A percentile compares a stretch with the other conserved stretches of the same genome.
Evolutionary conservation across 345 rosid species (phyloP).

Genomic region (Eucalyptus viminalis): DNA sequence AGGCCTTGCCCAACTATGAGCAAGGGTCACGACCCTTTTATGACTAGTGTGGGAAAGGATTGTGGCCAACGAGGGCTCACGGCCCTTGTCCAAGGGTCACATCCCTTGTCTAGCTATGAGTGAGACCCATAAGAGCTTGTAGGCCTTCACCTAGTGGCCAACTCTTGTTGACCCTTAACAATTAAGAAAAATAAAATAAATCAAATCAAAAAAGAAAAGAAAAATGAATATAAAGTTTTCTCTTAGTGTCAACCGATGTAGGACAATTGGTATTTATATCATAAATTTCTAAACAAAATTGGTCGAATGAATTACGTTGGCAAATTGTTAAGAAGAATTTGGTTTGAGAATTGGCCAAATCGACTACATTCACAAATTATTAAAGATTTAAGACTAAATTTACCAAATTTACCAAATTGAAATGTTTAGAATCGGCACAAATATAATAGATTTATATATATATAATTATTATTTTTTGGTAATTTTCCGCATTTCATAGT

Average conservation of each 20-base stretch:
- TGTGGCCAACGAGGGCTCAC: not conserved
- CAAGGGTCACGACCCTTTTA: not conserved
- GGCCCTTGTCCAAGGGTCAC: not conserved
- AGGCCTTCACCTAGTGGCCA: not conserved
- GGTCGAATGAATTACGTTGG: accelerated
- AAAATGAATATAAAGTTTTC: not conserved
- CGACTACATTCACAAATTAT: not conserved
- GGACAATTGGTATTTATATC: accelerated
- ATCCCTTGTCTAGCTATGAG: not conserved
- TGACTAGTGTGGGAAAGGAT: not conserved
- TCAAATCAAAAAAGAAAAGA: not conserved
- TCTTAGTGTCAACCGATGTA: accelerated
- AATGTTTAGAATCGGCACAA: not conserved
- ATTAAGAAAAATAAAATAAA: no score
- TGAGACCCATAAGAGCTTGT: not conserved
- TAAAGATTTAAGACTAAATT: not conserved
- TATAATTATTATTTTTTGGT: no score
- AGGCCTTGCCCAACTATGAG: not conserved
- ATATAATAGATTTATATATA: no score
- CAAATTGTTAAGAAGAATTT: not conserved
- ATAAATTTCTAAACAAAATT: not conserved
- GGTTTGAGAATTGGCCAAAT: not conserved
- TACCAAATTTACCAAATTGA: not conserved
- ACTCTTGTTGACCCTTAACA: not conserved
- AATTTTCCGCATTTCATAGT: not conserved